A percentile compares a stretch with the other conserved stretches of the same genome.
These are phyloP conservation scores for Candida sojae DNA, from an alignment of 1,139 yeast species.

Conservation along the genomic window DNA sequence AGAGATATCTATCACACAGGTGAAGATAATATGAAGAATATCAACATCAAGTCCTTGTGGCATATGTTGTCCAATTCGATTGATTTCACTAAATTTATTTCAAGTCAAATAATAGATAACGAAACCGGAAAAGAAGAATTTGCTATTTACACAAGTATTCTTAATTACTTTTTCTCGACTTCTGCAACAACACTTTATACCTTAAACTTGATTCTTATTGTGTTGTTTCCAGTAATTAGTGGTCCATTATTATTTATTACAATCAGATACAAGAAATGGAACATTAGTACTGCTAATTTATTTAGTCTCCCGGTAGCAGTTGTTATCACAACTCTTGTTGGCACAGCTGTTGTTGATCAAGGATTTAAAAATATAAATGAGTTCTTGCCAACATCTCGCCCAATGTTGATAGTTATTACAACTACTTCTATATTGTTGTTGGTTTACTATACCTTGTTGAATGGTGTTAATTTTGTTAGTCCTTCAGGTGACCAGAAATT, in stretches of 20 bases:
- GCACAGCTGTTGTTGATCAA: slow-evolving; percentile 24
- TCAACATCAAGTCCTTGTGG: slow-evolving; percentile 69
- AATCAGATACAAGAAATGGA: slow-evolving; percentile 53
- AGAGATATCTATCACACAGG: slow-evolving; percentile 82
- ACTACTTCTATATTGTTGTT: slow-evolving; percentile 53
- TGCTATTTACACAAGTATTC: slow-evolving; percentile 63
- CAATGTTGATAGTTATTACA: slow-evolving; percentile 31
- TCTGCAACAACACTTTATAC: slow-evolving; percentile 50
- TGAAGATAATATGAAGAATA: slow-evolving; percentile 66
- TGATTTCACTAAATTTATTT: slow-evolving; percentile 50
- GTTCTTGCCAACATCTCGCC: slow-evolving; percentile 59
- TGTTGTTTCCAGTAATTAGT: slow-evolving; percentile 56
- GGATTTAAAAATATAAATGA: slow-evolving; percentile 47
- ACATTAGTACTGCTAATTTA: slow-evolving; percentile 35
- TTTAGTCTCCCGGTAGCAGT: slow-evolving; percentile 57
- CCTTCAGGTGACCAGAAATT: slow-evolving; percentile 71
- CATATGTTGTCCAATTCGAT: slow-evolving; percentile 77
- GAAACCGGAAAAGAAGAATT: slow-evolving; percentile 33
- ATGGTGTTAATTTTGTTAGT: slow-evolving; percentile 44
- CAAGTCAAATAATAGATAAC: slow-evolving; percentile 43
- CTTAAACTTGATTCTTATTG: slow-evolving; percentile 51
- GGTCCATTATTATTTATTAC: slow-evolving; percentile 49
- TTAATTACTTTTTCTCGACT: slow-evolving; percentile 58
- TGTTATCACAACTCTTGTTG: slow-evolving; percentile 32
- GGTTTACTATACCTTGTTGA: slow-evolving; percentile 56